Conservation (phyloP, 2,329 filamentous ascomycete genomes). For the Cercospora berteroae region DNA sequence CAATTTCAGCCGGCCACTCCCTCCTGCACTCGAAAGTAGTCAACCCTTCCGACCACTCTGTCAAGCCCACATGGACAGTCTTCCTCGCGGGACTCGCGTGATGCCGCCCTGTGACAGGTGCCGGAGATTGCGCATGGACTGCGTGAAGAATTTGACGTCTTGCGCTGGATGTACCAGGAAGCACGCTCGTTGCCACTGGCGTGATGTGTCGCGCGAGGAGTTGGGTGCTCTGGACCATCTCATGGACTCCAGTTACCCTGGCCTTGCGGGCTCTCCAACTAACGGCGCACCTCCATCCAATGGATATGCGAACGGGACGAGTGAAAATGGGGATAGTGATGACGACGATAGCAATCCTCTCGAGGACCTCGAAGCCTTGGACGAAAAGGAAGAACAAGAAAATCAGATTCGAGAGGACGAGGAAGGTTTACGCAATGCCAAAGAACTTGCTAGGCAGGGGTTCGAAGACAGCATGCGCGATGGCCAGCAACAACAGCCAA, state of each 20-base stretch:
- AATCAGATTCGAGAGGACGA: conserved; percentile 32
- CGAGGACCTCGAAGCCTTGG: conserved; percentile 37
- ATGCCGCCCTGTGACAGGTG: conserved; percentile 83
- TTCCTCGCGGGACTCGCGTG: conserved; percentile 71
- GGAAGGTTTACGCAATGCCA: conserved; percentile 34
- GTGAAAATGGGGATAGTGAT: conserved; percentile 32
- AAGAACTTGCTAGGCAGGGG: conserved; percentile 34
- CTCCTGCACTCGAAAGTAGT: conserved; percentile 37
- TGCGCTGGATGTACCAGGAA: conserved; percentile 88
- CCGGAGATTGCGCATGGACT: conserved; percentile 74
- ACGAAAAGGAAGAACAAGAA: conserved; percentile 36
- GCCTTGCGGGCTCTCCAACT: conserved; percentile 2
- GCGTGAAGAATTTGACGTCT: conserved; percentile 80
- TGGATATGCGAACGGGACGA: conserved; percentile 25
- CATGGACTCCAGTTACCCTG: conserved; percentile 28
- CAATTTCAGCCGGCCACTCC: conserved; percentile 40
- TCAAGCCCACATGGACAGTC: conserved; percentile 66
- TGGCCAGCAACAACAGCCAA: background rate
- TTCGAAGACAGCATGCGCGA: conserved; percentile 29
- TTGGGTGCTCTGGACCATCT: conserved; percentile 36
- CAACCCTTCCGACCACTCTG: conserved; percentile 40
- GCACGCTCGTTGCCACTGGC: conserved; percentile 86
- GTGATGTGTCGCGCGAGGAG: conserved; percentile 73
- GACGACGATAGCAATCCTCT: conserved; percentile 39
- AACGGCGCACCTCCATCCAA: conserved; percentile 14